phyloP scores from a whole-genome alignment of 495 filamentous ascomycete species.

The Hyaloscypha hepaticicola region DNA sequence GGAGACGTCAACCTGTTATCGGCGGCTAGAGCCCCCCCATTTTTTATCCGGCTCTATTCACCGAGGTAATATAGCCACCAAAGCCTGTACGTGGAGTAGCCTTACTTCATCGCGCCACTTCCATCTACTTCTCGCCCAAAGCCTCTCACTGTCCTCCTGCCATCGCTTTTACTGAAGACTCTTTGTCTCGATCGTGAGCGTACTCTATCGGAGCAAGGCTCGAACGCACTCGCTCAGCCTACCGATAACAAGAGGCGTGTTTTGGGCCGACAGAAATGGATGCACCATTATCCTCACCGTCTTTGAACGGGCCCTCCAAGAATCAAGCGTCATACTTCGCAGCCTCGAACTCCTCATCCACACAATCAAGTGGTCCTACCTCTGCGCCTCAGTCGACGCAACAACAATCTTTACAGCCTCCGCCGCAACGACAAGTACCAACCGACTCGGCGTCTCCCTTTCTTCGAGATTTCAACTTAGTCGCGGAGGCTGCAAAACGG shows the following conservation, averaged over 20 bases:
- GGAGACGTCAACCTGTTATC: neutral
- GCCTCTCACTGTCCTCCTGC: neutral
- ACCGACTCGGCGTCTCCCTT: constrained; percentile 58
- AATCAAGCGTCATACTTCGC: constrained; percentile 23
- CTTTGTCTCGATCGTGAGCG: neutral
- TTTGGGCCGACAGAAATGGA: constrained; percentile 23
- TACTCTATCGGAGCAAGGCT: neutral
- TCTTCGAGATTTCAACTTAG: constrained; percentile 75
- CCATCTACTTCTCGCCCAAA: neutral
- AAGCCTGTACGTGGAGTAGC: neutral
- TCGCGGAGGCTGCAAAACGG: constrained; percentile 93
- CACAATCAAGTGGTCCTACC: constrained; percentile 15
- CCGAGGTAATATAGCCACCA: neutral
- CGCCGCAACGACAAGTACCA: constrained; percentile 7
- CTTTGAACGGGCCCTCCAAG: constrained; percentile 17
- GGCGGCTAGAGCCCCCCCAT: neutral
- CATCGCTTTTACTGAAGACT: neutral
- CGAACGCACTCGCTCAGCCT: neutral
- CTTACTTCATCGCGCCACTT: neutral
- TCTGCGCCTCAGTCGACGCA: constrained; percentile 4
- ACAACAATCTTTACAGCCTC: constrained; percentile 5
- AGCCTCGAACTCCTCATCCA: constrained; percentile 10
- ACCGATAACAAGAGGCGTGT: neutral
- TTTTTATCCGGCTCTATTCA: neutral
- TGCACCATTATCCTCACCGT: constrained; percentile 29